These are phyloP conservation scores for Ceratonia siliqua DNA, from an alignment of 306 rosid genomes.

Conservation along the genomic window DNA sequence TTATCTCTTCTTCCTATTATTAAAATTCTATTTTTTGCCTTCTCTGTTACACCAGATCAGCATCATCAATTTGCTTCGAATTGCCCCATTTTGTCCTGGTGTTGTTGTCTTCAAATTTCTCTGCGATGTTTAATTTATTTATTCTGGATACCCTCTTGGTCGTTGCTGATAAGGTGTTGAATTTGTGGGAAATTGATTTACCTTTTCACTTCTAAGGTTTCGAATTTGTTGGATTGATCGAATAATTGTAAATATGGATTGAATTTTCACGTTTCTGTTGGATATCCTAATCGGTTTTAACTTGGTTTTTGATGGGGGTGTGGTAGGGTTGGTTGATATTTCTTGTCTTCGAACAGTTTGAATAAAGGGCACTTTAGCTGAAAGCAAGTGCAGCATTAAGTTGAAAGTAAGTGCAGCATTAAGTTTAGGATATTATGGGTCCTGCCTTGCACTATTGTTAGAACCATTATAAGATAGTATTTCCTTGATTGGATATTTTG, in stretches of 20 bases:
- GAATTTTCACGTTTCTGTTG: background rate
- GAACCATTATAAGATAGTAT: background rate
- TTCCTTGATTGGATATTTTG: conserved; percentile 1
- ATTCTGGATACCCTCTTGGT: too few relatives aligned
- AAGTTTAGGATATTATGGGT: background rate
- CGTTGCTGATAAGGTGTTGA: too few relatives aligned
- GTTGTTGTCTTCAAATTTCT: background rate
- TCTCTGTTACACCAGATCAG: background rate
- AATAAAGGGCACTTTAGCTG: background rate
- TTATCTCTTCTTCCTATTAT: background rate
- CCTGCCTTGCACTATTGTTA: background rate
- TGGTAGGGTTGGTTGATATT: background rate
- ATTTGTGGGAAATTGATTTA: too few relatives aligned
- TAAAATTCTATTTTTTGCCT: background rate
- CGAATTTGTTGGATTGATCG: background rate
- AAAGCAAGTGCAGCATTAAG: background rate
- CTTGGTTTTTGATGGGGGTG: background rate
- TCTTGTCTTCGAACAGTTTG: conserved; percentile 7
- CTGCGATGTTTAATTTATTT: too few relatives aligned
- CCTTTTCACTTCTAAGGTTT: background rate
- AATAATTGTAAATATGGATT: background rate
- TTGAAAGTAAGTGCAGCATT: background rate
- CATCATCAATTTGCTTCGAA: background rate
- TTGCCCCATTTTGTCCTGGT: background rate
- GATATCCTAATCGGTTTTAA: background rate